Evolutionary conservation across 2,329 filamentous ascomycete genomes (phyloP).

Genomic region (Phaeosphaeriaceae sp.): DNA sequence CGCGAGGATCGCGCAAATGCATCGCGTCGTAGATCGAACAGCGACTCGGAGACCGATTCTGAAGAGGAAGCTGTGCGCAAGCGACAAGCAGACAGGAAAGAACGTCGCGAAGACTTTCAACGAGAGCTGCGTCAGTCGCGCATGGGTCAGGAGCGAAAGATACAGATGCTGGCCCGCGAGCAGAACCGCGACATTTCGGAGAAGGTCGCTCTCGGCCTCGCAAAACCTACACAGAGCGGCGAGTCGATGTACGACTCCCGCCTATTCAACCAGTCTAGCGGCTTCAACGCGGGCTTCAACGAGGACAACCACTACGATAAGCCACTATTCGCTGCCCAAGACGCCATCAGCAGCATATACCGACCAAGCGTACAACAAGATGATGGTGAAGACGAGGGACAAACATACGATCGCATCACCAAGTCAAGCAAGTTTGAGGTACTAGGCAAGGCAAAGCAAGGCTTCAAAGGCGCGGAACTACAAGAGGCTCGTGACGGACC

Average conservation of each 20-base stretch:
- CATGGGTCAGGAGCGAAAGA: constrained; percentile 91
- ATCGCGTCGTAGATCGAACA: constrained; percentile 49
- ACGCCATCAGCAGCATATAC: constrained; percentile 94
- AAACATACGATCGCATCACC: constrained; percentile 85
- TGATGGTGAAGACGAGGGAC: constrained; percentile 80
- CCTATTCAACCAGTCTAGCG: constrained; percentile 91
- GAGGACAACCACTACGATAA: constrained; percentile 98
- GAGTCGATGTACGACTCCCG: constrained; percentile 98
- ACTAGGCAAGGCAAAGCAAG: constrained; percentile 80
- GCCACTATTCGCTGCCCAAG: constrained; percentile 93
- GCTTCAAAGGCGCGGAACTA: constrained; percentile 86
- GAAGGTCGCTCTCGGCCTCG: constrained; percentile 91
- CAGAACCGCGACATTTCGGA: constrained; percentile 97
- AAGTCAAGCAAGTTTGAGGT: constrained; percentile 88
- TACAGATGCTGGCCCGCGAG: constrained; percentile 92
- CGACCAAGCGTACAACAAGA: constrained; percentile 75
- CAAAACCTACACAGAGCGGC: constrained; percentile 89
- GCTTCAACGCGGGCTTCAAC: constrained; percentile 92
- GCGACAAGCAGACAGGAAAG: constrained; percentile 78
- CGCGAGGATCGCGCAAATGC: constrained; percentile 76
- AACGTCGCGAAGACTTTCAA: constrained; percentile 83
- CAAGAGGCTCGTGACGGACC: constrained; percentile 88
- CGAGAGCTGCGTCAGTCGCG: constrained; percentile 89
- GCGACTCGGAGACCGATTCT: constrained; percentile 52
- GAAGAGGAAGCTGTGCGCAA: constrained; percentile 78